Percentiles rank a stretch among this genome's conserved stretches.
phyloP scores from a whole-genome alignment of 495 filamentous ascomycete genomes.

The Penicillium salamii region DNA sequence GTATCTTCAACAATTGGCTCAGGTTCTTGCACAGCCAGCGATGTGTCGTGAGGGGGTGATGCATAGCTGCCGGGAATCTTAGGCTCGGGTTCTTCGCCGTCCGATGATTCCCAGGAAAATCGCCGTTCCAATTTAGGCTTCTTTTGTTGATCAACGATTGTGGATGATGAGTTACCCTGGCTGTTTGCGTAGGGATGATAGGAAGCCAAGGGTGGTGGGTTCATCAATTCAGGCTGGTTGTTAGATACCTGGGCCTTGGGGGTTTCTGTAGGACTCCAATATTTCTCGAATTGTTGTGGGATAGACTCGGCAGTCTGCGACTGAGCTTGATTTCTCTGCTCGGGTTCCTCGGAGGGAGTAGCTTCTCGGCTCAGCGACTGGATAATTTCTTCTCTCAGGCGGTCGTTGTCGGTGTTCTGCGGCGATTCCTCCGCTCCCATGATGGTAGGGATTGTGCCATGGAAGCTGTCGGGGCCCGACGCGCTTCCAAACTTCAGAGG shows the following conservation, averaged over 20 bases:
- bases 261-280: constrained; percentile 38
- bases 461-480: constrained; percentile 16
- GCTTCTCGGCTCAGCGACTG: constrained; percentile 62
- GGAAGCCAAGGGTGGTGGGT: constrained; percentile 12
- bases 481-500: constrained; percentile 36
- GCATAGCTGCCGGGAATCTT: constrained; percentile 11
- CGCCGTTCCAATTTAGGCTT: constrained; percentile 31
- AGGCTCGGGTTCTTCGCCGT: constrained; percentile 15
- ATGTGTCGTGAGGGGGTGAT: constrained; percentile 5
- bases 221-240: constrained; percentile 15
- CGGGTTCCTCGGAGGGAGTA: constrained; percentile 33
- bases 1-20: constrained; percentile 10
- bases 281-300: constrained; percentile 58
- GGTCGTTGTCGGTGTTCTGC: constrained; percentile 71
- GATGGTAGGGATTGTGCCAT: constrained; percentile 41
- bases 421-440: constrained; percentile 54
- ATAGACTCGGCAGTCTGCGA: constrained; percentile 42
- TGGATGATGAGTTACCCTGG: constrained; percentile 4
- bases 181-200: constrained; percentile 16
- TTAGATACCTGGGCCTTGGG: constrained; percentile 14
- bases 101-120: constrained; percentile 44
- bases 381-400: constrained; percentile 77
- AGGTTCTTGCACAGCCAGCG: constrained; percentile 13
- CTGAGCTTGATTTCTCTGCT: constrained; percentile 21
- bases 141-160: constrained; percentile 7